Base-by-base conservation (phyloP, 345 rosid genomes). In the Linum trigynum region DNA sequence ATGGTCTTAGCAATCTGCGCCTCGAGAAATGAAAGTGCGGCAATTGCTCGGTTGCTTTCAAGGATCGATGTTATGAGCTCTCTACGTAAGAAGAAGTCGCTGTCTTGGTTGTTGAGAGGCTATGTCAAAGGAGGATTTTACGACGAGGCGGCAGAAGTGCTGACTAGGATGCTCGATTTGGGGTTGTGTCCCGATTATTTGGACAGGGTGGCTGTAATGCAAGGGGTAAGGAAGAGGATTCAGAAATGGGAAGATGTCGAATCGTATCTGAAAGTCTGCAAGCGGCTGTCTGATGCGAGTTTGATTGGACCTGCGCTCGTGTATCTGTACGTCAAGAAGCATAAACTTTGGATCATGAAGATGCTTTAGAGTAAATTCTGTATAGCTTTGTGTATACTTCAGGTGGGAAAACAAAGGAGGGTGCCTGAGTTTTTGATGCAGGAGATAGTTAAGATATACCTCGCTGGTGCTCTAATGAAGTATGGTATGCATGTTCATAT, bases 1-100 rank as follows among this genome's bases (percentile, higher is more conserved):
- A 83, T 87, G 55, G 92, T 92, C 61, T 75, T 92, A 73, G 96
- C 95, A 0, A 87, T 92, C 59, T 92, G 98, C 59, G 96, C 92
- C 68, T 92, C 92, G 6, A 89, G 85, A 74, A 87, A 79, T 56
- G 92, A 89, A 77, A 69, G 43, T 4, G 73, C 17, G 10, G 84
- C 95, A 0, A 65, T 91, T 66, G 73, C 86, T 1, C 77, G 96
- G 66, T 73, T 91, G 71, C 76, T 91, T 63, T 72, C 89, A 0
- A 65, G 90, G 62, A 58, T 71, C 3, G 92, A 89, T 69, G 78
- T 82, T 67, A 71, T 76, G 65, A 82, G 67, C 74, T 66, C 83
- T 38, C 37, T 64, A 12, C 71, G 79, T 23, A 86, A 83, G 83
- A 84, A 83, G 76, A 90, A 83, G 75, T 77, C 91, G 55, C 53